Evolutionary conservation across 73 alveolate species (phyloP), one percentile per base, ranked within the genome.

Genomic region (Paramecium biaurelia): DNA sequence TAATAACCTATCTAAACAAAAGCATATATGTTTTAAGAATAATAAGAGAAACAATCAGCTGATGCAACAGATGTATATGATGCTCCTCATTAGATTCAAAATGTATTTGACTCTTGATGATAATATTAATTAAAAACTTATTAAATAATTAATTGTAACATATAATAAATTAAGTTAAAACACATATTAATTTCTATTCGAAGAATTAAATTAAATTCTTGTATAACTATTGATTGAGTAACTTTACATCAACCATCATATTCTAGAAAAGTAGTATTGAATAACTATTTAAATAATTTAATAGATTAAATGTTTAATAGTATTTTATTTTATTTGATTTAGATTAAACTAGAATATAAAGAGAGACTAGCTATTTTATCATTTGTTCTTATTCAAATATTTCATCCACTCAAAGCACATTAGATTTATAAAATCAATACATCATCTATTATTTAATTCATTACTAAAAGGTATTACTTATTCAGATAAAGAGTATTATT

Each of bases 51-150:
- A 24, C 37, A 38, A 79, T 43, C 76, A 5, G 21, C 28, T 20
- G 70, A 79, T 20, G 41, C 90, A 11, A 79, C 90, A 38, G 90
- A 79, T 12, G 21, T 42, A 20, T 58, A 79, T 79, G 57, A 79
- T 24, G 68, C 68, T 7, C 42, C 84, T 23, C 84, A 79, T 37
- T 47, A 79, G 37, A 26, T 79, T 37, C 14, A 72, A 72, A 72
- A 72, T 72, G 58, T 72, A 34, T 72, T 72, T 37, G 58, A 72
- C 20, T 32, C 86, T 14, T 72, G 86, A 72, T 35, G 8, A 15
- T 34, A n/a, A 34, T 72, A n/a, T 53, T 53, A 53, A 18, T 74
- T 23, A 74, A 32, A 53, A 53, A 53, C 68, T 53, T 18, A 53
- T 53, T 53, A 18, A 15, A 47, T 47, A 12, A 12, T 47, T 11